phyloP scores from a whole-genome alignment of 169 alveolate species.

The Plasmodium relictum region DNA sequence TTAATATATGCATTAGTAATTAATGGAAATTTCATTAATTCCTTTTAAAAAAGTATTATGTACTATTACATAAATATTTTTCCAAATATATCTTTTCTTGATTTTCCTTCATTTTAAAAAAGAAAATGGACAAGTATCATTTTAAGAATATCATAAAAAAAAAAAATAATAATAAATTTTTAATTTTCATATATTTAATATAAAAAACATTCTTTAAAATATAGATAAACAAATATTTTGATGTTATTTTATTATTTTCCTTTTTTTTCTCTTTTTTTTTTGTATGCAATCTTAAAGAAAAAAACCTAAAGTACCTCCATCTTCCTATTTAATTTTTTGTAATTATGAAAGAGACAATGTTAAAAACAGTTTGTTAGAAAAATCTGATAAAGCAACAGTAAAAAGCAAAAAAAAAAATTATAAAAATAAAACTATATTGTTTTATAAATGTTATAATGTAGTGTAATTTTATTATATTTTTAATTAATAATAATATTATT shows the following conservation, averaged over 20 bases:
- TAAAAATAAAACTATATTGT: neutral
- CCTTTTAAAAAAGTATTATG: no score
- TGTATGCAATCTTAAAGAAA: constrained; percentile 12
- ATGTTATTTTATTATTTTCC: neutral
- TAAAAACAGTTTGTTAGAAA: constrained; percentile 28
- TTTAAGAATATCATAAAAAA: no score
- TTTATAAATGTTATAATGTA: neutral
- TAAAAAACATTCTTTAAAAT: neutral
- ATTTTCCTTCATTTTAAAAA: no score
- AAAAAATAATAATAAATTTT: no score
- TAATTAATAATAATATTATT: neutral
- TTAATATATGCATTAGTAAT: no score
- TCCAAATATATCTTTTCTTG: no score
- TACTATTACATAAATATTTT: no score
- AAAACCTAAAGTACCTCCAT: constrained; percentile 72
- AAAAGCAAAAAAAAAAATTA: constrained; percentile 11
- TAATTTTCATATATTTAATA: no score
- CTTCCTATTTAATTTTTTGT: constrained; percentile 72
- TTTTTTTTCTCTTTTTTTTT: neutral
- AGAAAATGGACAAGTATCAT: no score
- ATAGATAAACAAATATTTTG: neutral
- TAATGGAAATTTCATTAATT: no score
- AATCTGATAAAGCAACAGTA: constrained; percentile 51
- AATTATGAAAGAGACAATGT: constrained; percentile 67
- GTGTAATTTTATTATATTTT: neutral